These are phyloP conservation scores for Boletellus sp. DNA, from an alignment of 768 basidiomycete species.

Conservation along the genomic window DNA sequence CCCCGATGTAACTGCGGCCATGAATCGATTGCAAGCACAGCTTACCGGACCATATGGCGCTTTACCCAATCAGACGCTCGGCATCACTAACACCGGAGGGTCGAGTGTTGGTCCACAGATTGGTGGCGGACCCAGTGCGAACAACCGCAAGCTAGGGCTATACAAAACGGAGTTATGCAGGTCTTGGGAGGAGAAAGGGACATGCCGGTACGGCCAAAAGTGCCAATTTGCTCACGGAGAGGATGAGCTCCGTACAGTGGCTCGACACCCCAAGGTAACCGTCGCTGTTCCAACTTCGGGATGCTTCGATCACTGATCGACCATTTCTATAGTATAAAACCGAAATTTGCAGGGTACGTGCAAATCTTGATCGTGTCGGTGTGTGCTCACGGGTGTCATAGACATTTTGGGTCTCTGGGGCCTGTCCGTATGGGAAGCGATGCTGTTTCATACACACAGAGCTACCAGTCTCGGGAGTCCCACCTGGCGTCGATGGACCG, in stretches of 20 bases:
- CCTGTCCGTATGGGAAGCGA: conserved; percentile 87
- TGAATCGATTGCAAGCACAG: conserved; percentile 56
- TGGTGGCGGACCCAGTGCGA: conserved; percentile 75
- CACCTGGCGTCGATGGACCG: conserved; percentile 50
- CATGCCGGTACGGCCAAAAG: conserved; percentile 81
- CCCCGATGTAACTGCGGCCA: conserved; percentile 55
- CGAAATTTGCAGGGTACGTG: conserved; percentile 81
- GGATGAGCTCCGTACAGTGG: conserved; percentile 79
- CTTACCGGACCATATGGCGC: conserved; percentile 53
- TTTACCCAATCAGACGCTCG: conserved; percentile 42
- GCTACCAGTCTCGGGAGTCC: conserved; percentile 59
- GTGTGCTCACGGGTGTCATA: conserved; percentile 28
- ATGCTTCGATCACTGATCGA: conserved; percentile 14
- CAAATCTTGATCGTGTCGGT: not conserved
- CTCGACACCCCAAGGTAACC: conserved; percentile 81
- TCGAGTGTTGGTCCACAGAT: conserved; percentile 25
- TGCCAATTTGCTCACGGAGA: conserved; percentile 94
- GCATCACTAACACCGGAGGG: conserved; percentile 41
- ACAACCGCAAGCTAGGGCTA: conserved; percentile 84
- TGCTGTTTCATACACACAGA: conserved; percentile 95
- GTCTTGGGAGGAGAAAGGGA: conserved; percentile 91
- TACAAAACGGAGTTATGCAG: conserved; percentile 90
- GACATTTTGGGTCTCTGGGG: conserved; percentile 94
- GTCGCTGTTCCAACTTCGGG: conserved; percentile 9
- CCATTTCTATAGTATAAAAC: conserved; percentile 71